Evolutionary conservation across 306 rosid genomes (phyloP), one percentile per base, ranked within the genome.

Genomic region (Vicia villosa): DNA sequence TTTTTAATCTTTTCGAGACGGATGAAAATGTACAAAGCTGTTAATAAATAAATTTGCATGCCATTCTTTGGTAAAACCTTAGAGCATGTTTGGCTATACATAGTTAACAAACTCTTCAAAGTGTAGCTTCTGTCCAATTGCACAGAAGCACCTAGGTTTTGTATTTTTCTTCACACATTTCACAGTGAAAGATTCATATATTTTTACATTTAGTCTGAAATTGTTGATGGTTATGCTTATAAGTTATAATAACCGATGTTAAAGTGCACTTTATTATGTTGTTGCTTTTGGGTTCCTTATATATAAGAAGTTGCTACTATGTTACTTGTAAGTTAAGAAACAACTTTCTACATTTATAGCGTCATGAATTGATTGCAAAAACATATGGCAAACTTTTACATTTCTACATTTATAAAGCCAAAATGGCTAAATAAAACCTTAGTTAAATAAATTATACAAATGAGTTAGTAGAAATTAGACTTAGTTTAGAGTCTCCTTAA

Each of bases 1-100:
- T 32, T 67, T 64, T 30, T 13, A 59, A 21, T 19, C 63, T 47
- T 36, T 37, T 8, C 19, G 9, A 3, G 7, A 60, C 26, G 15
- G 57, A 13, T 47, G 74, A 57, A 74, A 43, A 30, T 82, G 81
- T 84, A 79, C 41, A 88, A 38, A 65, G 56, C 56, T 55, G 24
- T 19, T 57, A 14, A 7, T 10, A 22, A 32, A 20, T 32, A 21
- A 47, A 65, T 21, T 46, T 14, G 15, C 32, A 38, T 19, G 10
- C 28, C 50, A 59, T 59, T 42, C 22, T 40, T 40, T 50, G 13
- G 32, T 30, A 14, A 45, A 46, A 24, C 60, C 41, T 49, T 52
- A 8, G 6, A 50, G n/a, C 16, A 54, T 54, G 34, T 52, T 52
- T 19, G 13, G 0, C 3, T 50, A n/a, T 52, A 32, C 32, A 54